These are phyloP conservation scores for Geosmithia putterillii DNA, from an alignment of 2,329 filamentous ascomycete species.

Conservation along the genomic window DNA sequence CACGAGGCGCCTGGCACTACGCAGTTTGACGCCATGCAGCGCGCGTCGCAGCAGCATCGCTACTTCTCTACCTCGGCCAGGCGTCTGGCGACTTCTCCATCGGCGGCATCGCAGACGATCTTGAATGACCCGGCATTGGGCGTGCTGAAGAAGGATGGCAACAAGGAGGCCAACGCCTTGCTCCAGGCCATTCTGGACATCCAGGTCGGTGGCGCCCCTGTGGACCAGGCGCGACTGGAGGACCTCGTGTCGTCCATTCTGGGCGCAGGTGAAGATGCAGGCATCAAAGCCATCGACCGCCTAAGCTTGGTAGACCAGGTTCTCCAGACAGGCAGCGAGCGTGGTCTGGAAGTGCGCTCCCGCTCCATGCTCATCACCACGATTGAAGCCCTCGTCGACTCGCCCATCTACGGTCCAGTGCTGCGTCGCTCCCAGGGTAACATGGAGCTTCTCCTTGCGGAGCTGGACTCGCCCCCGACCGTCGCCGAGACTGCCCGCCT, in stretches of 20 bases:
- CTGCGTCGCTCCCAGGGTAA: constrained; percentile 27
- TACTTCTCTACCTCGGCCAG: constrained; percentile 19
- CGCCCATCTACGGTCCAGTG: constrained; percentile 14
- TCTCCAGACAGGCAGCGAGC: constrained; percentile 30
- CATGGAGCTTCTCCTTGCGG: constrained; percentile 30
- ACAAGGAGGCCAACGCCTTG: background rate
- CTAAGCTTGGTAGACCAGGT: constrained; percentile 28
- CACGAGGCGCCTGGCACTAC: constrained; percentile 14
- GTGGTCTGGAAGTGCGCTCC: constrained; percentile 27
- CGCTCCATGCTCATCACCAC: constrained; percentile 36
- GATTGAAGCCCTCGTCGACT: constrained; percentile 24
- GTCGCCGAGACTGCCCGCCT: constrained; percentile 25
- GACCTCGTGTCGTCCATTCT: constrained; percentile 27
- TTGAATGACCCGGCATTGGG: background rate
- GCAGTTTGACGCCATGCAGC: constrained; percentile 21
- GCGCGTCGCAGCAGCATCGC: constrained; percentile 19
- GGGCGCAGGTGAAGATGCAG: constrained; percentile 6
- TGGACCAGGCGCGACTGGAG: constrained; percentile 21
- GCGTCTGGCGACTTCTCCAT: constrained; percentile 2
- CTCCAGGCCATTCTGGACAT: constrained; percentile 13
- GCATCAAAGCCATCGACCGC: constrained; percentile 14
- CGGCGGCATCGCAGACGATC: background rate
- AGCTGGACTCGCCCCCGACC: constrained; percentile 23
- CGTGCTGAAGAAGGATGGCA: background rate
- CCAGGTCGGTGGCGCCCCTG: constrained; percentile 19